phyloP scores from a whole-genome alignment of 768 basidiomycete species.

The Trichaptum fuscoviolaceum region DNA sequence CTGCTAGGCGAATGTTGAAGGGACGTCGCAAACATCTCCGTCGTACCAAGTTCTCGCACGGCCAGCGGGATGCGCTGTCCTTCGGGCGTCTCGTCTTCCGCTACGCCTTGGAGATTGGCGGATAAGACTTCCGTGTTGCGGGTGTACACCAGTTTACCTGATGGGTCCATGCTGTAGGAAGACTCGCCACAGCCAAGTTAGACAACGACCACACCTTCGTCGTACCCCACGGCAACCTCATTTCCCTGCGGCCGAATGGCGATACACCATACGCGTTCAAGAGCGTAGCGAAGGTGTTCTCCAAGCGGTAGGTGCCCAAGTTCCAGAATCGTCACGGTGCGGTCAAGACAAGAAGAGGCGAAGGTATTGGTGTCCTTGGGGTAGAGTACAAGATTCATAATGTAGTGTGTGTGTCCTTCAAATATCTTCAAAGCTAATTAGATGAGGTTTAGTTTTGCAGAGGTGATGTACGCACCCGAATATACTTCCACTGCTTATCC shows the following conservation, averaged over 20 bases:
- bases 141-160: constrained; percentile 94
- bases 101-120: constrained; percentile 68
- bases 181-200: constrained; percentile 98
- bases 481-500: too few species aligned
- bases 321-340: constrained; percentile 99
- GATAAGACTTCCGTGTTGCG: too few species aligned
- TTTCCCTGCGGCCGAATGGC: constrained; percentile 78
- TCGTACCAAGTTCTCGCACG: too few species aligned
- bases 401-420: too few species aligned
- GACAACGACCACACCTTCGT: constrained; percentile 93
- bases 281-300: constrained; percentile 91
- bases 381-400: too few species aligned
- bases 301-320: constrained; percentile 89
- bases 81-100: constrained; percentile 56
- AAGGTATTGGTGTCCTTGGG: constrained; percentile 98
- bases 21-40: constrained; percentile 83
- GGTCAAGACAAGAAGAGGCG: constrained; percentile 94
- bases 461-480: too few species aligned
- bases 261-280: constrained; percentile 96
- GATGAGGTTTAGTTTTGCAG: too few species aligned
- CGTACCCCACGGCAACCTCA: constrained; percentile 93
- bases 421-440: too few species aligned
- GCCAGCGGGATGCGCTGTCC: constrained; percentile 76
- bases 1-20: constrained; percentile 93
- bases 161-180: constrained; percentile 88